A percentile compares a stretch with the other conserved stretches of the same genome.
Conservation (phyloP, 1,284 basidiomycete species). For the Sanguinoderma infundibulare region DNA sequence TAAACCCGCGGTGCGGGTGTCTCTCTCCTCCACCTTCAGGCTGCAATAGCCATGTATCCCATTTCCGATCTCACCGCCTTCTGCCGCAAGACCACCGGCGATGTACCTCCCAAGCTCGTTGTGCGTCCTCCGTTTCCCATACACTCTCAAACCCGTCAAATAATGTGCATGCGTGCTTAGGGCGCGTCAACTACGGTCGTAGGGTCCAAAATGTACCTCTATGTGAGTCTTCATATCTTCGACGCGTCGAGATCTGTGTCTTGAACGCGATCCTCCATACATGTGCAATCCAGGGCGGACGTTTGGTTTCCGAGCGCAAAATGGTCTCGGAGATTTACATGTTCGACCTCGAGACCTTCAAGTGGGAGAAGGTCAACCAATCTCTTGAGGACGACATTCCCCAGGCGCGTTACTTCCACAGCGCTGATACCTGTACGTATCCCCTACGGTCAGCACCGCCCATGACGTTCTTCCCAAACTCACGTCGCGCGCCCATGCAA, state of each 20-base stretch:
- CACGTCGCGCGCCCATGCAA: background rate
- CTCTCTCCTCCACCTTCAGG: slow-evolving; percentile 3
- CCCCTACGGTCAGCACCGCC: background rate
- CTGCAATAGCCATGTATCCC: slow-evolving; percentile 59
- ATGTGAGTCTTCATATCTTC: slow-evolving; percentile 53
- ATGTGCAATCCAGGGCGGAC: slow-evolving; percentile 65
- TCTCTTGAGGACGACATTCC: slow-evolving; percentile 71
- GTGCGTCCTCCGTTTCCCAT: slow-evolving; percentile 50
- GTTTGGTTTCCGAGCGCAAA: slow-evolving; percentile 82
- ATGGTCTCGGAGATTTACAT: slow-evolving; percentile 90
- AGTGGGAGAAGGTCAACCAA: slow-evolving; percentile 76
- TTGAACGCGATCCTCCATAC: slow-evolving; percentile 10
- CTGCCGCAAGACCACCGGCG: slow-evolving; percentile 80
- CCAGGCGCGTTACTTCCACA: slow-evolving; percentile 88
- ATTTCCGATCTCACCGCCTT: slow-evolving; percentile 89
- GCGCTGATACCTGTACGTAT: slow-evolving; percentile 83
- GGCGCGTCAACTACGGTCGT: slow-evolving; percentile 86
- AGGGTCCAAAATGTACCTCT: slow-evolving; percentile 84
- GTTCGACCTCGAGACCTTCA: slow-evolving; percentile 80
- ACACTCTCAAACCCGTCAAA: background rate
- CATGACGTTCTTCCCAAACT: background rate
- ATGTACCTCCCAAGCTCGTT: slow-evolving; percentile 88
- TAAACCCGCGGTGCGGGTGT: slow-evolving; percentile 14
- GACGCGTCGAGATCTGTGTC: slow-evolving; percentile 1
- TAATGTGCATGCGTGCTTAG: slow-evolving; percentile 40